phyloP scores from a whole-genome alignment of 1,139 yeast genomes.

The Hansenula anomala region DNA sequence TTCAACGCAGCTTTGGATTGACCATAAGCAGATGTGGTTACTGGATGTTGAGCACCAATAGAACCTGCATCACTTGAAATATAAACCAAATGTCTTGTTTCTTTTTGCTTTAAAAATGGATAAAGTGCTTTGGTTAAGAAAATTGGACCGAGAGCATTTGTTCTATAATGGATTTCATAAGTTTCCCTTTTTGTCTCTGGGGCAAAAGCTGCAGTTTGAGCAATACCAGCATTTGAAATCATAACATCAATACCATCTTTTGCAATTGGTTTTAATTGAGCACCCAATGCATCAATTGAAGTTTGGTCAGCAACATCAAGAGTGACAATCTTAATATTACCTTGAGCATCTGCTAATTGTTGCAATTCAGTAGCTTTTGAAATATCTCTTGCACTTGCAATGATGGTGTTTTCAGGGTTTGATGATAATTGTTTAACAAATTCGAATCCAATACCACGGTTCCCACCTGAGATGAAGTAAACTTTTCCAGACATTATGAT shows the following conservation, averaged over 20 bases:
- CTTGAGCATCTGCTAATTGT: background rate
- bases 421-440: slow-evolving; percentile 3
- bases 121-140: slow-evolving; percentile 17
- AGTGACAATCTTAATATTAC: background rate
- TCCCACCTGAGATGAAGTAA: slow-evolving; percentile 14
- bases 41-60: slow-evolving; percentile 8
- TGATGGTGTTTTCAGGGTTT: background rate
- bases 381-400: slow-evolving; percentile 9
- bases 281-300: slow-evolving; percentile 4
- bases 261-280: slow-evolving; percentile 1
- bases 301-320: slow-evolving; percentile 1
- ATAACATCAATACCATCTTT: slow-evolving; percentile 10
- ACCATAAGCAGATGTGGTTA: slow-evolving; percentile 25
- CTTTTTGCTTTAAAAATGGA: slow-evolving; percentile 17
- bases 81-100: slow-evolving; percentile 16
- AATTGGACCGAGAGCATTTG: slow-evolving; percentile 27
- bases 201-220: background rate
- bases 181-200: slow-evolving; percentile 1
- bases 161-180: slow-evolving; percentile 7
- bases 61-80: slow-evolving; percentile 23
- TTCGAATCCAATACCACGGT: slow-evolving; percentile 13
- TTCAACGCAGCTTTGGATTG: slow-evolving; percentile 31
- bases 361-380: background rate
- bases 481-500: background rate
- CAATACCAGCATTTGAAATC: slow-evolving; percentile 8